phyloP scores from a whole-genome alignment of 192 early-diverging fungal genomes.

The Geranomyces variabilis region DNA sequence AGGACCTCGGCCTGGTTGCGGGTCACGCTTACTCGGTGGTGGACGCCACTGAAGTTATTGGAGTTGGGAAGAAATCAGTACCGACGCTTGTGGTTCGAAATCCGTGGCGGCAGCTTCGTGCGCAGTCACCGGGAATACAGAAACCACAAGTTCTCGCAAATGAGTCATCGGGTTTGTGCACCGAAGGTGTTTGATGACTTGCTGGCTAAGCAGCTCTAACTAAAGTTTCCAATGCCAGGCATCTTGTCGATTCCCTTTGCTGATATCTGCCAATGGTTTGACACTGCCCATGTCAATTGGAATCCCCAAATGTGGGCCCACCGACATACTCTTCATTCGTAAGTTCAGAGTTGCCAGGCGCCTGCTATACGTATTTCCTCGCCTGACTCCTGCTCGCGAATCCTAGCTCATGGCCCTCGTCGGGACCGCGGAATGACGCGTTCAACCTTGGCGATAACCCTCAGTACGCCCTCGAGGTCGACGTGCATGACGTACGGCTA shows the following conservation, averaged over 20 bases:
- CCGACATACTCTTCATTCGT: constrained; percentile 73
- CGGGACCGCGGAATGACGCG: constrained; percentile 18
- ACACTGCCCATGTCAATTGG: constrained; percentile 87
- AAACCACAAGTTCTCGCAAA: no score
- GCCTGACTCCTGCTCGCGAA: constrained; percentile 15
- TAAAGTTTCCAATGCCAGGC: constrained; percentile 9
- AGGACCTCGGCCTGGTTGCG: constrained; percentile 74
- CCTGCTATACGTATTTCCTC: background rate
- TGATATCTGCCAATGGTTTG: constrained; percentile 76
- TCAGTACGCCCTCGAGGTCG: constrained; percentile 57
- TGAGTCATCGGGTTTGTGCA: no score
- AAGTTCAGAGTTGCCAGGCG: constrained; percentile 34
- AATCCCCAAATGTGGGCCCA: constrained; percentile 76
- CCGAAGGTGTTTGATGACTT: no score
- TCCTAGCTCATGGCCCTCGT: constrained; percentile 35
- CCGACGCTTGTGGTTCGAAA: constrained; percentile 4
- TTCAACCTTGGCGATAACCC: constrained; percentile 19
- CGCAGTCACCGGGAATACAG: no score
- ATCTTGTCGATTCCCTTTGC: constrained; percentile 91
- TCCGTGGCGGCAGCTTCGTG: background rate
- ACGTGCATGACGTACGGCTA: constrained; percentile 49
- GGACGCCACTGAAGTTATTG: constrained; percentile 6
- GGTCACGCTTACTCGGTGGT: constrained; percentile 88
- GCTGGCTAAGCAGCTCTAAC: background rate
- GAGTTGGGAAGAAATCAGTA: background rate